Conservation (phyloP, 75 land plant genomes). For the Pinus taeda region DNA sequence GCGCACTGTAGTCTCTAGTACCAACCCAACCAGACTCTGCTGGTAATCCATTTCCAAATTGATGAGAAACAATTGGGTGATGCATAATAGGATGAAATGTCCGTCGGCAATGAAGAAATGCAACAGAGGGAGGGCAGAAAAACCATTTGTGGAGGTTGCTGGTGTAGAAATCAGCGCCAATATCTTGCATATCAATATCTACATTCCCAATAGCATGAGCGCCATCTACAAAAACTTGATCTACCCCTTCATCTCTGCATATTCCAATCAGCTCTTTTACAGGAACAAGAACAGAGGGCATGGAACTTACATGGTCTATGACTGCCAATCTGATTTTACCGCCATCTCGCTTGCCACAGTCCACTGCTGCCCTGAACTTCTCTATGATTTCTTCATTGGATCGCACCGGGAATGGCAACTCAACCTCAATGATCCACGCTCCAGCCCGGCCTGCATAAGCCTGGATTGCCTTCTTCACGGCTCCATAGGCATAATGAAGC, state of each 20-base stretch:
- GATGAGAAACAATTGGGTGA: conserved; percentile 88
- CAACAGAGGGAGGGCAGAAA: conserved; percentile 79
- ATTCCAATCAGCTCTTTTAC: conserved; percentile 55
- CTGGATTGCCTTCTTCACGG: conserved; percentile 87
- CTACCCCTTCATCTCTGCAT: conserved; percentile 86
- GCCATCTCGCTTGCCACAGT: conserved; percentile 37
- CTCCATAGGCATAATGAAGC: conserved; percentile 75
- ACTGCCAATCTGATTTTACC: conserved; percentile 67
- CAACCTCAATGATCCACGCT: conserved; percentile 60
- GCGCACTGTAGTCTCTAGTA: conserved; percentile 90
- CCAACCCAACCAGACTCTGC: conserved; percentile 90
- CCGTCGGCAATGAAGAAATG: conserved; percentile 61
- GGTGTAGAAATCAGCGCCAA: conserved; percentile 86
- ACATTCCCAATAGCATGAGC: conserved; percentile 88
- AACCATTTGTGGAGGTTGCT: conserved; percentile 97
- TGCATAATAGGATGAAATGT: conserved; percentile 34
- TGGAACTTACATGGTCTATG: conserved; percentile 88
- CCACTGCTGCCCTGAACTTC: conserved; percentile 46
- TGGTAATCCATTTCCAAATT: conserved; percentile 79
- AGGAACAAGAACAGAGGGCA: conserved; percentile 86
- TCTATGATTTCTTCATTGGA: conserved; percentile 53
- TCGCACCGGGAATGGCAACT: conserved; percentile 66
- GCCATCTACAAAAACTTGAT: conserved; percentile 84
- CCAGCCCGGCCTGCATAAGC: conserved; percentile 82
- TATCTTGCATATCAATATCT: conserved; percentile 57